Base-by-base conservation (phyloP, 129 eudicot genomes). In the Helianthus tuberosus region DNA sequence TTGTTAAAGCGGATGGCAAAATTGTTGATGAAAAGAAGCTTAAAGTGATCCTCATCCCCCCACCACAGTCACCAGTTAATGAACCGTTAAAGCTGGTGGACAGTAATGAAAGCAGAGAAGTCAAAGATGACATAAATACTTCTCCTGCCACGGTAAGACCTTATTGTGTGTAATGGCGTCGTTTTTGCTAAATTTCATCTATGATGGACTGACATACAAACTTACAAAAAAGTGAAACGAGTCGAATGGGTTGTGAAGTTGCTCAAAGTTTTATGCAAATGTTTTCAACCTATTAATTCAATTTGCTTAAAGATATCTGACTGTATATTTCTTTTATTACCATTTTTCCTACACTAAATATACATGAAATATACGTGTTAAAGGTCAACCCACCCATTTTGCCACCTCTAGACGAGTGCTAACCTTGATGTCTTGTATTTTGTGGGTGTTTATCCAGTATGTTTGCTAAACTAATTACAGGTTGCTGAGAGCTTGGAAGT, bases 11-110 rank as follows among this genome's bases (percentile, higher is more conserved):
- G 67, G 80, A 78, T 50, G 85, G 84, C 20, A 87, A 84, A 68
- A 63, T 69, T 64, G 82, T 90, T 58, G 87, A 87, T 78, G 96
- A 90, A 68, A 81, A 72, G 69, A 87, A 83, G 85, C 81, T 90
- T 59, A 87, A 81, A 76, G 96, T 90, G 83, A 44, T 85, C 69
- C 87, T 90, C 16, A 32, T 81, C 44, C 61, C 82, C 57, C 85
- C 90, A 75, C 86, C 87, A 36, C 52, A 63, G 36, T 80, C 92
- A 51, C 90, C 92, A 63, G 47, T 53, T 54, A 81, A 80, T 75
- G 92, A 59, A 77, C 80, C 74, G 47, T 64, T 36, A 32, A 69
- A 80, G 65, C 79, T 74, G 75, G 75, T 75, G 39, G 82, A 81
- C 58, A 62, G 68, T 66, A 46, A 66, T 64, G 85, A 84, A 35